Base-by-base conservation (phyloP, 345 rosid species). In the Capsella bursapastoris region DNA sequence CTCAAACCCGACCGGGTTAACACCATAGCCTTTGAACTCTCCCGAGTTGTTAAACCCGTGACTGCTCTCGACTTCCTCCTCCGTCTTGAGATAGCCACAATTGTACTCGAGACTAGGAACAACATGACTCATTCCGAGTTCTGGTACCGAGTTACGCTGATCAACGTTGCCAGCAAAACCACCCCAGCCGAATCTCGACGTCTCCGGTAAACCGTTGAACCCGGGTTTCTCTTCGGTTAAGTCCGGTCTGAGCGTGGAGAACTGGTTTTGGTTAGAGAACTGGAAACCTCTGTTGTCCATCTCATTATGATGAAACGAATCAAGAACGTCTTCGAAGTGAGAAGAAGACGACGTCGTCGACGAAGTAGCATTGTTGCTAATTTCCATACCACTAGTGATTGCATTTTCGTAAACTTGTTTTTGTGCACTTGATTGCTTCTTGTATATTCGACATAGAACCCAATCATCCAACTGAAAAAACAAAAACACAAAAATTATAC, bases 361-460 rank as follows among this genome's bases (percentile, higher is more conserved):
- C 0, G 73, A 67, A 48, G 90, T 78, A 5, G 80, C 85, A 38
- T 83, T 86, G 57, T 74, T 78, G 82, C 93, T 90, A 44, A 79
- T 76, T 55, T 94, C 96, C 79, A 71, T 83, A 87, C 82, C 43
- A 45, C 18, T 67, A 32, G 61, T 48, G 1, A 85, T 56, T 62
- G 66, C 72, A 31, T 76, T 49, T 1, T 70, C 74, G 40, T 85
- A 70, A 59, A 77, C 18, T 41, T 83, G 75, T 25, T 82, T 91
- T 31, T 86, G 90, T 7, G 83, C 70, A 53, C 96, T 75, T 38
- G 95, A 83, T 72, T 85, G 83, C 87, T 95, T 95, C 82, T 88
- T 87, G 75, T 91, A 95, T 29, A 95, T 95, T 66, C 99, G 88
- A 64, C 99, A 95, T 25, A 95, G 56, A 22, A 95, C 99, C 99